These are phyloP conservation scores for Xylaria hypoxylon DNA, from an alignment of 2,329 filamentous ascomycete genomes.

Conservation along the genomic window DNA sequence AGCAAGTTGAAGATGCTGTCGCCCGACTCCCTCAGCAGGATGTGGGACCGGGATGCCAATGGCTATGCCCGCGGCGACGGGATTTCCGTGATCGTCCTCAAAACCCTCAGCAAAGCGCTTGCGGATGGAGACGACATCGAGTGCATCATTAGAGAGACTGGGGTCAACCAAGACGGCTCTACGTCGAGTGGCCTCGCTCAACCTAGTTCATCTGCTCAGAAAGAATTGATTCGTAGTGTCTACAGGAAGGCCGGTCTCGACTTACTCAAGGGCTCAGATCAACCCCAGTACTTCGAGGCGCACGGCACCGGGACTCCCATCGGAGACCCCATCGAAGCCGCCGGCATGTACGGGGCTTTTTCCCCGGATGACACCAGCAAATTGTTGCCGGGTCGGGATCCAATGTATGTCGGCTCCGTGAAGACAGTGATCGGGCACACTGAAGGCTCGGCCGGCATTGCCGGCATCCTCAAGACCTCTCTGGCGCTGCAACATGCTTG, in stretches of 20 bases:
- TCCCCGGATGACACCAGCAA: conserved; percentile 23
- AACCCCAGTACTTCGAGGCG: conserved; percentile 41
- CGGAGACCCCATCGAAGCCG: conserved; percentile 45
- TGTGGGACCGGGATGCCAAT: not conserved
- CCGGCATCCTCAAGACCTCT: conserved; percentile 12
- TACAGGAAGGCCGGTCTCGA: not conserved
- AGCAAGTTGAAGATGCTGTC: not conserved
- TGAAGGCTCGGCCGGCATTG: conserved; percentile 18
- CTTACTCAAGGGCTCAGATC: not conserved
- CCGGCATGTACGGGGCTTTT: conserved; percentile 32
- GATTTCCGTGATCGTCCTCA: not conserved
- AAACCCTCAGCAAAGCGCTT: not conserved
- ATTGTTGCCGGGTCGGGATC: not conserved
- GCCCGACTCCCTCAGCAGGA: not conserved
- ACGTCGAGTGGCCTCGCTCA: conserved; percentile 36
- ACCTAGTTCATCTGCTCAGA: not conserved
- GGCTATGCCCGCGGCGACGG: conserved; percentile 1
- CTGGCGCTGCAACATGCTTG: conserved; percentile 7
- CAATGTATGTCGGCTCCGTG: conserved; percentile 35
- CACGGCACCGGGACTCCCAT: conserved; percentile 44
- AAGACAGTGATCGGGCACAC: conserved; percentile 22
- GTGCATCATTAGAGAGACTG: not conserved
- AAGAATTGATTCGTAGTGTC: not conserved
- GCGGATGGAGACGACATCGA: not conserved
- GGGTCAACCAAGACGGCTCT: not conserved